Base-by-base conservation (phyloP, 1,139 yeast genomes). In the Taphrina pruni region DNA sequence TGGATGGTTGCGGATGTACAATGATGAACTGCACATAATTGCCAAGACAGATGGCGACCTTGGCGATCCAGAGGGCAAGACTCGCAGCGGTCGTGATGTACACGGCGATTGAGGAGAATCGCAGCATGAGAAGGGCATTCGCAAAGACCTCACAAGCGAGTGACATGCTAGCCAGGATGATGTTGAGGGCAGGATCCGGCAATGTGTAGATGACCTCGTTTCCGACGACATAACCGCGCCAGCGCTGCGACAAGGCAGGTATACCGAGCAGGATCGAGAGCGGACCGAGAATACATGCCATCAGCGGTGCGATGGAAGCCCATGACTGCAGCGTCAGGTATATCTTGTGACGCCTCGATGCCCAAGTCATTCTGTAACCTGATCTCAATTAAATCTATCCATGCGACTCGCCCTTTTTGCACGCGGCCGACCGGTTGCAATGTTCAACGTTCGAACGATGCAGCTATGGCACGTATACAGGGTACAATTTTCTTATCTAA, bases 281-380 rank as follows among this genome's bases (percentile, higher is more conserved):
- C n/a, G 60, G 60, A 20, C 60, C 60, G 2, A 56, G 60, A 32
- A 56, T 56, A 21, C 60, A 56, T 2, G 60, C 60, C 48, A 56
- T 56, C 32, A 56, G 60, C 11, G 60, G 60, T 14, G 60, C 60
- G 9, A 56, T 56, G 21, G 60, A 56, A 2, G 60, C 60, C 60
- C 60, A 56, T 41, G 60, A 56, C 50, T 56, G 60, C 26, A 56
- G 60, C 26, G 60, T 56, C 60, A 39, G 36, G 60, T 56, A 54
- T 14, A 54, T 54, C 41, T 54, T 54, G 21, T 54, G 57, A 14
- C 57, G 57, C 57, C 57, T 50, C 9, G 54, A 21, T 6, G 32
- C 36, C 48, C 48, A 45, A n/a, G 48, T n/a, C 48, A 45, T 45
- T 12, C 48, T 45, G 20, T 12, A 7, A 45, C 9, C 20, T 11